Base-by-base conservation (phyloP, 163 green algal species). In the Chlorella variabilis region DNA sequence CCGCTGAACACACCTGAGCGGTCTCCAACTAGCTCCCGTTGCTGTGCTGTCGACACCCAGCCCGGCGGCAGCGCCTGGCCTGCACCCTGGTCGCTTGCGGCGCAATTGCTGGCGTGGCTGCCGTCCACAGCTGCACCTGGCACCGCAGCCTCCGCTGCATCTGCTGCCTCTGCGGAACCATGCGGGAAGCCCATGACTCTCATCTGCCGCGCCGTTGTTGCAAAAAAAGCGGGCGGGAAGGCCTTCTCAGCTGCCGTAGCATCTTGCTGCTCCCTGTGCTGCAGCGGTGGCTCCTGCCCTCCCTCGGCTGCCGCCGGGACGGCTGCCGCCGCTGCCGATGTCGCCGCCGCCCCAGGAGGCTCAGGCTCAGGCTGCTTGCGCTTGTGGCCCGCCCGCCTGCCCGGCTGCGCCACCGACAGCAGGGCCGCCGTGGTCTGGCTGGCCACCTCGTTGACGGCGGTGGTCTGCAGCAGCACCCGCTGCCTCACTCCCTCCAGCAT, bases 41-140 rank as follows among this genome's bases (percentile, higher is more conserved):
- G 51, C 11, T 78, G 71, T 23, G 34, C 58, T 9, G 71, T 78
- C 4, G 51, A 78, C 71, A 78, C 34, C 71, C 71, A 78, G 51
- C 71, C 71, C 17, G 49, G 71, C 15, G 34, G 51, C 51, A 78
- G 34, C 33, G 27, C 51, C 8, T 36, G 59, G 15, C 21, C 66
- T 38, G 62, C 27, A 11, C 15, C 29, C 59, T 48, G 2, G 3
- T 42, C 17, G 34, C 62, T 54, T 33, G 34, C 36, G 58, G 21
- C 58, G 11, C 58, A 20, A n/a, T n/a, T n/a, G n/a, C n/a, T n/a
- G n/a, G n/a, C n/a, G n/a, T n/a, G n/a, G n/a, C n/a, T n/a, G n/a
- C n/a, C n/a, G n/a, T n/a, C n/a, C n/a, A n/a, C 65, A 71, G 13
- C 29, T 75, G 48, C 7, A 34, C 31, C 27, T 25, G n/a, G 21